Base-by-base conservation (phyloP, 2,329 filamentous ascomycete genomes). In the Epichloe coenophiala region DNA sequence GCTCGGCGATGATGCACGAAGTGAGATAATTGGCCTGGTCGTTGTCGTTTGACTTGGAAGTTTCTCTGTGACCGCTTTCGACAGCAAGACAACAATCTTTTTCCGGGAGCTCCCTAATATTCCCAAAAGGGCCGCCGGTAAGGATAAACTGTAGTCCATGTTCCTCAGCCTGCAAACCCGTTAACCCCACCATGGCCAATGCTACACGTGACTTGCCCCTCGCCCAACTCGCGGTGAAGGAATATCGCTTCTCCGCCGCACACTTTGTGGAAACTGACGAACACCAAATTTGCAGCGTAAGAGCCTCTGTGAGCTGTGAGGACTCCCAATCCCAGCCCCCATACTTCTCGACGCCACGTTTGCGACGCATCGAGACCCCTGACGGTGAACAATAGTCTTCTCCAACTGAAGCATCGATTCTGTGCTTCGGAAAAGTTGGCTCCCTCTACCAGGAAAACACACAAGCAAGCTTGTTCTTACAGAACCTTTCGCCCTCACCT, bases 141-240 rank as follows among this genome's bases (percentile, higher is more conserved):
- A 27, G 23, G 23, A 56, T 57, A 55, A 52, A 50, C 19, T 23
- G 21, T 33, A 35, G 35, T 40, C 36, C 27, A 40, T 7, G 15
- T 42, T 40, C 38, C 45, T 12, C n/a, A 17, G 15, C 33, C 36
- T 23, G 47, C 33, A 49, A 50, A 42, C 45, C 33, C 48, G 35
- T 31, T n/a, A 51, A 23, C 52, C 53, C 53, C 54, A 51, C 53
- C 43, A 52, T 35, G 3, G 13, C 31, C 13, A 45, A 36, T 15
- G 47, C 54, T 43, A 38, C 67, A 69, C 67, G 67, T 69, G 67
- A 69, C 60, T 69, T 69, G 66, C 66, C 66, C 65, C 65, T 66
- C 66, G 58, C 42, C 17, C 41, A 47, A 47, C 19, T 7, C 53
- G 55, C 64, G 65, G 65, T 51, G 41, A 49, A 61, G 64, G 65